Evolutionary conservation across 2,329 filamentous ascomycete genomes (phyloP).

Genomic region (Talaromyces sp.): DNA sequence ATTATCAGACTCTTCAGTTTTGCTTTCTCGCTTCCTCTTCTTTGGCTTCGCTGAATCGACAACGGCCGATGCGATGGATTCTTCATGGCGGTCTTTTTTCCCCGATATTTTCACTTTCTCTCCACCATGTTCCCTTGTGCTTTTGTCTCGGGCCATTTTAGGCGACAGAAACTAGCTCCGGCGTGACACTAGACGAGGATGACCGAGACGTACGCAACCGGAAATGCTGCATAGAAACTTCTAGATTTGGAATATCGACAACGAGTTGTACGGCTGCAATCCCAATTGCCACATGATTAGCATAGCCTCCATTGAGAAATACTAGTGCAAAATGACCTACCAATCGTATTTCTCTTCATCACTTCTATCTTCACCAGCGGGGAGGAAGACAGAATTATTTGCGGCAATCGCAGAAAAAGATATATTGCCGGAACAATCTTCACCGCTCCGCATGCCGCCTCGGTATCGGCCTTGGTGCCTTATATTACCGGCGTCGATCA

Average conservation of each 20-base stretch:
- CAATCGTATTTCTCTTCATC: not conserved
- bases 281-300: not conserved
- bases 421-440: slow-evolving; percentile 19
- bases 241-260: not conserved
- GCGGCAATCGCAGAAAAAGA: not conserved
- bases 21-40: slow-evolving; percentile 34
- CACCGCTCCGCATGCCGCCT: slow-evolving; percentile 18
- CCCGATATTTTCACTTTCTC: not conserved
- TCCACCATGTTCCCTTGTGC: not conserved
- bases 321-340: no score
- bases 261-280: not conserved
- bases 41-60: slow-evolving; percentile 36
- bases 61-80: not conserved
- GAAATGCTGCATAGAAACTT: not conserved
- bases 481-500: not conserved
- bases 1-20: not conserved
- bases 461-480: not conserved
- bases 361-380: not conserved
- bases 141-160: slow-evolving; percentile 13
- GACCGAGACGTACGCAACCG: slow-evolving; percentile 10
- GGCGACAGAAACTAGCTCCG: not conserved
- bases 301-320: no score
- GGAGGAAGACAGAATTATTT: slow-evolving; percentile 16
- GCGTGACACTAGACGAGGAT: not conserved
- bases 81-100: not conserved